Base-by-base conservation (phyloP, 495 filamentous ascomycete genomes). In the Aspergillus indologenus region DNA sequence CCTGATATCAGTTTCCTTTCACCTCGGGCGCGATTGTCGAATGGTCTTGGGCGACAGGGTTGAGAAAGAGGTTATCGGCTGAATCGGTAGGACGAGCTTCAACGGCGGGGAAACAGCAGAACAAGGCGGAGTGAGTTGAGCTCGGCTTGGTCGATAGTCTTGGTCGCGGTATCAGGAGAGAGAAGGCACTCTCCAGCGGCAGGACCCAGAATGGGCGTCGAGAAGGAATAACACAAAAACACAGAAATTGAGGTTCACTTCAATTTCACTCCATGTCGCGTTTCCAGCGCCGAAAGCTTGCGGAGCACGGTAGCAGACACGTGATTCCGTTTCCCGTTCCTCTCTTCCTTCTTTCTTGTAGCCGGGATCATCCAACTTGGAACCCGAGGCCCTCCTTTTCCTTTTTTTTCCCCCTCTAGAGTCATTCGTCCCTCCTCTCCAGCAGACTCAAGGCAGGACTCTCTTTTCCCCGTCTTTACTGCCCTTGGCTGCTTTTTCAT, bases 221-320 rank as follows among this genome's bases (percentile, higher is more conserved):
- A 24, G 21, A n/a, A n/a, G 22, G 14, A 21, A 23, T 15, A 50
- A 40, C 14, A 31, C 21, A 23, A 34, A 15, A 56, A 23, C 51
- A 21, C 43, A 46, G 23, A 24, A 11, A 19, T 24, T 51, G 24
- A n/a, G 19, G 50, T 58, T 56, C 52, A 23, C 40, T 26, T 57
- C 43, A 56, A 24, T 53, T 60, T 40, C 43, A 21, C 40, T 56
- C 55, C 55, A 62, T 52, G 58, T 57, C 61, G 66, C 63, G 62
- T 61, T 46, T 56, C 44, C 45, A 43, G 58, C 34, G 59, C 56
- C 54, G 43, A 59, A 58, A 64, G 64, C 56, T 57, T 68, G 66
- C 66, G 66, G 66, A 68, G 66, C 66, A 65, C 46, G 46, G 42
- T 42, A 47, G 40, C 45, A 47, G 46, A n/a, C 66, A 68, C 66